A percentile compares a stretch with the other conserved stretches of the same genome.
phyloP scores from a whole-genome alignment of 208 protist species.

The Crithidia mellificae region DNA sequence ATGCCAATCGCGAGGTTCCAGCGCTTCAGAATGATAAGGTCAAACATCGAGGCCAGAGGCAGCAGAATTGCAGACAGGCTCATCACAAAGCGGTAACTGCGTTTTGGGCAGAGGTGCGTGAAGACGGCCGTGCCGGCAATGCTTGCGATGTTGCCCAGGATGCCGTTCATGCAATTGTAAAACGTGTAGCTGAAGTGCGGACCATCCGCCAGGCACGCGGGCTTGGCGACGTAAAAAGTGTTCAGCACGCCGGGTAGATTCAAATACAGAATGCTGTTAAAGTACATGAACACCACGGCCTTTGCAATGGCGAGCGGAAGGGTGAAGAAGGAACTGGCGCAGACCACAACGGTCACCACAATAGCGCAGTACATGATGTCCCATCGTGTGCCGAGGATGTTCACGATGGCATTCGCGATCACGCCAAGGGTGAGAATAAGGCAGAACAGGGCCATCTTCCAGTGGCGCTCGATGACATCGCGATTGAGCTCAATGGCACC shows the following conservation, averaged over 20 bases:
- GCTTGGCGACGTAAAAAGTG: conserved; percentile 47
- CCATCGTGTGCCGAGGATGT: conserved; percentile 21
- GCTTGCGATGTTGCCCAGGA: conserved; percentile 43
- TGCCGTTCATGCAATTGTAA: conserved; percentile 46
- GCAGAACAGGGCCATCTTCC: conserved; percentile 30
- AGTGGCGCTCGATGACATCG: conserved; percentile 17
- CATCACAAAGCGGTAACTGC: conserved; percentile 51
- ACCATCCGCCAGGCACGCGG: conserved; percentile 46
- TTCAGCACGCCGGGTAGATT: conserved; percentile 49
- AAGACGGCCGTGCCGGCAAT: conserved; percentile 50
- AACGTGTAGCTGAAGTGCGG: conserved; percentile 65
- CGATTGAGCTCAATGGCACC: conserved; percentile 25
- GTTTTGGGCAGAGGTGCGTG: conserved; percentile 53
- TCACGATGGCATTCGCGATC: conserved; percentile 25
- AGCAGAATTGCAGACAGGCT: conserved; percentile 48
- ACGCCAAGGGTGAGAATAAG: conserved; percentile 29
- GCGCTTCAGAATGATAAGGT: conserved; percentile 66
- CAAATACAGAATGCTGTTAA: conserved; percentile 45
- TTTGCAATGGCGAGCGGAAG: conserved; percentile 42
- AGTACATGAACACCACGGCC: conserved; percentile 36
- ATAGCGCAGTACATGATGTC: conserved; percentile 21
- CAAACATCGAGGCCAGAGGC: conserved; percentile 51
- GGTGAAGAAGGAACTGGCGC: conserved; percentile 27
- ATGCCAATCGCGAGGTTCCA: conserved; percentile 60
- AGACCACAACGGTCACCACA: conserved; percentile 16